Base-by-base conservation (phyloP, 2,329 filamentous ascomycete genomes). In the Ceratocystis cubensis region DNA sequence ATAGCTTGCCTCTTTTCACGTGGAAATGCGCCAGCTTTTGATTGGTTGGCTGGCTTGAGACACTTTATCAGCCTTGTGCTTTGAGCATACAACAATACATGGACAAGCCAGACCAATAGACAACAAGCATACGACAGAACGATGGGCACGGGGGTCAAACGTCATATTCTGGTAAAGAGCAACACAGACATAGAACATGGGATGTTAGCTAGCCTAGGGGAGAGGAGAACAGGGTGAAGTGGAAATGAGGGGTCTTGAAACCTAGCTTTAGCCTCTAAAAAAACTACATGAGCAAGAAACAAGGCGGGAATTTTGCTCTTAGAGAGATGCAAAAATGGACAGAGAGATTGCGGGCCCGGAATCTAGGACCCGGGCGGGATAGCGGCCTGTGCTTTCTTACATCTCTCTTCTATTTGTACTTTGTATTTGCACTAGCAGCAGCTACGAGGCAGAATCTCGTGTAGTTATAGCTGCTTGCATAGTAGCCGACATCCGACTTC, bases 231-330 rank as follows among this genome's bases (percentile, higher is more conserved):
- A 53, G 10, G 48, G 48, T 15, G 22, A 59, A 20, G 33, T 37
- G 30, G 13, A 59, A 59, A 37, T 33, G 56, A 59, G 56, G 56
- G 56, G 56, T 59, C 56, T 59, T 59, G 56, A 59, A 59, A 59
- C 28, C 30, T 30, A 59, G 13, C 28, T 59, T 33, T 25, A 37
- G 25, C 4, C 30, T 28, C 48, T 15, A 53, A 10, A 53, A 53
- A 25, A 20, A 53, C 48, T n/a, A 25, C n/a, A 25, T 50, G 10
- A 22, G 22, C 15, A 5, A 30, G 25, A 56, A 17, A 17, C 22
- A 25, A 56, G 25, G 5, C 50, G 50, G 25, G 3, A 8, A 30
- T 57, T 57, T 17, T 57, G 53, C 1, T 17, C 28, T 22, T 20
- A 8, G 20, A 50, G 53, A 8, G 22, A 25, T 30, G 53, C 22